Conservation (phyloP, 1,139 yeast species). For the Blastobotrys elegans region DNA sequence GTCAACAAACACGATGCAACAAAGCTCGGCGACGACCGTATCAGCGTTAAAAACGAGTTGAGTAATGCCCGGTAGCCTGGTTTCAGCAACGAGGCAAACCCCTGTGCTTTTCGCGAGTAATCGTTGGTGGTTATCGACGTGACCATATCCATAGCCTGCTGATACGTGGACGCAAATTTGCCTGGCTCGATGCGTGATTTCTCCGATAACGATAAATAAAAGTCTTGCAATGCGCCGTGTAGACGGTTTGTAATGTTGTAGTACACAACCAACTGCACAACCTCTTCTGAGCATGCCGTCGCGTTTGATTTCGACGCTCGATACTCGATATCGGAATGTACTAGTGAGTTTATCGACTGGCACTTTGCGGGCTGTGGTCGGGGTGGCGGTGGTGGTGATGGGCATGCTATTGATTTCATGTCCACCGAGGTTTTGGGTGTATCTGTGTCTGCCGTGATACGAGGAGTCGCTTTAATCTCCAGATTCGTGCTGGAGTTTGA, state of each 20-base stretch:
- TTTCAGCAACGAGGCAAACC: conserved; percentile 20
- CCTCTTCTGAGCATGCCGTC: conserved; percentile 20
- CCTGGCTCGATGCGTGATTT: conserved; percentile 22
- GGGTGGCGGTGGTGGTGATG: conserved; percentile 1
- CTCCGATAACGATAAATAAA: conserved; percentile 17
- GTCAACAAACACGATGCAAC: conserved; percentile 31
- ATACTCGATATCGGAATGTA: conserved; percentile 22
- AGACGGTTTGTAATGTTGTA: conserved; percentile 25
- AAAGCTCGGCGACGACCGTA: conserved; percentile 35
- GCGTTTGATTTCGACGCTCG: conserved; percentile 19
- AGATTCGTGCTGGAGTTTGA: conserved; percentile 2
- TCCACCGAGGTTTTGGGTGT: conserved; percentile 2
- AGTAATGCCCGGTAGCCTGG: conserved; percentile 29
- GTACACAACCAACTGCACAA: conserved; percentile 24
- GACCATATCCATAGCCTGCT: conserved; percentile 26
- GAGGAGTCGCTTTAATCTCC: conserved; percentile 4
- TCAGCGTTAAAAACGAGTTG: conserved; percentile 32
- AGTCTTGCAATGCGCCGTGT: conserved; percentile 20
- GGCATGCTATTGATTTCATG: conserved; percentile 3
- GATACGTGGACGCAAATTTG: conserved; percentile 25
- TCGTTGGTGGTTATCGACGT: conserved; percentile 23
- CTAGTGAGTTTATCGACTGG: conserved; percentile 22
- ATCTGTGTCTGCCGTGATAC: not conserved
- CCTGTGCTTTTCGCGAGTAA: conserved; percentile 17
- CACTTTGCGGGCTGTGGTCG: conserved; percentile 4